A percentile compares a stretch with the other conserved stretches of the same genome.
Conservation (phyloP, 2,329 filamentous ascomycete genomes). For the Talaromyces funiculosus region DNA sequence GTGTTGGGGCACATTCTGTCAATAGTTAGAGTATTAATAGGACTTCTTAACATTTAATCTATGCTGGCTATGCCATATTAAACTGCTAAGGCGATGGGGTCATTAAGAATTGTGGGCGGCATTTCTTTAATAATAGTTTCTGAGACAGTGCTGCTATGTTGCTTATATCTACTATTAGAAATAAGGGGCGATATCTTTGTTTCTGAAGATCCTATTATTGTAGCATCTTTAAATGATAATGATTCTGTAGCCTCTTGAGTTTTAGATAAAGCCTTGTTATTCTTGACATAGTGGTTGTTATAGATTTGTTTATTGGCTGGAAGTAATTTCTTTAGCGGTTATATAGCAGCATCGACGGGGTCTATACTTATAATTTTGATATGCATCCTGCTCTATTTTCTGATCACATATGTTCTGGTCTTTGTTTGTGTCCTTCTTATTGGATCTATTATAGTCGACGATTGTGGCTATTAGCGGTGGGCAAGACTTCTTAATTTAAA, state of each 20-base stretch:
- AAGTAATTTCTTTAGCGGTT: background rate
- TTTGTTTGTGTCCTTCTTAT: background rate
- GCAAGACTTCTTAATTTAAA: background rate
- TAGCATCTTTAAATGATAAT: background rate
- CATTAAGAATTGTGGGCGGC: background rate
- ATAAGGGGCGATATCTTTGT: background rate
- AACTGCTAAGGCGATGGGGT: background rate
- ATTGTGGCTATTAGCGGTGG: background rate
- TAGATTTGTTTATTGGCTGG: background rate
- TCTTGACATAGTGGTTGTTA: background rate
- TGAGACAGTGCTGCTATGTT: background rate
- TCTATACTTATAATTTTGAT: background rate
- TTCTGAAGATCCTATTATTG: background rate
- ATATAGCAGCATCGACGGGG: background rate
- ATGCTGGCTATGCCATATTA: background rate
- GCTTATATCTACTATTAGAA: background rate
- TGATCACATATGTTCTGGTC: background rate
- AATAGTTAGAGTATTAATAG: background rate
- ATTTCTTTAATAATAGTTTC: background rate
- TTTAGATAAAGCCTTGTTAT: conserved; percentile 3
- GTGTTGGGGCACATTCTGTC: background rate
- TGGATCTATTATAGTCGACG: background rate
- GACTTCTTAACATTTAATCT: conserved; percentile 2
- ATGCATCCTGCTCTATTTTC: background rate
- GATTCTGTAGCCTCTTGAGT: background rate